Evolutionary conservation across 768 basidiomycete genomes (phyloP).

Genomic region (Lactarius pseudohatsudake): DNA sequence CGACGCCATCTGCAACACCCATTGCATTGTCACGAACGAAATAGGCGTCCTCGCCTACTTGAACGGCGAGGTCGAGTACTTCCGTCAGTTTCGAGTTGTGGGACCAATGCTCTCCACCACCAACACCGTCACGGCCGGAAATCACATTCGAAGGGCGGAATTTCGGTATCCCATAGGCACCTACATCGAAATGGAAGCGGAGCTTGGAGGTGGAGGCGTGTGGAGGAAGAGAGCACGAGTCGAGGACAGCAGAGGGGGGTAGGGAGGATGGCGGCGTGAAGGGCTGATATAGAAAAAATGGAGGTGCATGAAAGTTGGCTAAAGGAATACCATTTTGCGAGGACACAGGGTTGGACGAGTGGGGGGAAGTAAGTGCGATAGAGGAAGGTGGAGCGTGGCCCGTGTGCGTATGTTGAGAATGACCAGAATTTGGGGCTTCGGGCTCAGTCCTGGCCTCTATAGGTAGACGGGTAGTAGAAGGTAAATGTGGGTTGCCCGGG

Average conservation of each 20-base stretch:
- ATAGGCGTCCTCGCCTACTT: constrained; percentile 93
- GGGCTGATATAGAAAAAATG: constrained; percentile 36
- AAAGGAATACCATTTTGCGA: constrained; percentile 36
- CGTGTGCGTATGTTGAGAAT: constrained; percentile 37
- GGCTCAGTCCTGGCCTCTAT: constrained; percentile 49
- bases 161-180: constrained; percentile 87
- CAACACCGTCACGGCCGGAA: constrained; percentile 32
- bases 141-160: constrained; percentile 23
- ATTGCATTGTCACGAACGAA: constrained; percentile 81
- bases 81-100: constrained; percentile 32
- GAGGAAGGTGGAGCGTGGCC: constrained; percentile 40
- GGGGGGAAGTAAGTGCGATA: constrained; percentile 47
- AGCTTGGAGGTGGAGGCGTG: constrained; percentile 36
- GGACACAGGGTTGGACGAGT: constrained; percentile 36
- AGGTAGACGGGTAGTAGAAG: constrained; percentile 45
- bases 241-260: constrained; percentile 26
- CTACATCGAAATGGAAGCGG: constrained; percentile 63
- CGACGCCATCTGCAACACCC: constrained; percentile 95
- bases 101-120: constrained; percentile 20
- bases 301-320: constrained; percentile 43
- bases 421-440: constrained; percentile 37
- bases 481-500: constrained; percentile 41
- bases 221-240: constrained; percentile 24
- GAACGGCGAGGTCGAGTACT: constrained; percentile 54
- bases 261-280: constrained; percentile 25